Evolutionary conservation across 805 yeast species (phyloP).

Genomic region (Yamadazyma akitaensis): DNA sequence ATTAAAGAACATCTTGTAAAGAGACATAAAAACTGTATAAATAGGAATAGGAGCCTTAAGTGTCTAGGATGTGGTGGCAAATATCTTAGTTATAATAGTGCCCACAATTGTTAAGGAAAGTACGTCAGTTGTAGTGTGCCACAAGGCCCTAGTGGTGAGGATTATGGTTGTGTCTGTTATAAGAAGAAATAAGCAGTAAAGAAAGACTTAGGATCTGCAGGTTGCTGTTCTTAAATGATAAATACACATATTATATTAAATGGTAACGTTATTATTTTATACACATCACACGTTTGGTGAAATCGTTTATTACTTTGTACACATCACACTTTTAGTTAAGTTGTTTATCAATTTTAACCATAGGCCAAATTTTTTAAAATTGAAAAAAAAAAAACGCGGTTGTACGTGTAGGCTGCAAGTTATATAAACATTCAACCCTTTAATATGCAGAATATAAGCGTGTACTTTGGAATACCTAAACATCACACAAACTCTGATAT

Average conservation of each 20-base stretch:
- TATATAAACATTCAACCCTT: not conserved
- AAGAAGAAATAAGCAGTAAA: not conserved
- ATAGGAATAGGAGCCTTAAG: not conserved
- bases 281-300: too few relatives aligned
- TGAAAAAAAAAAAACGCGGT: too few relatives aligned
- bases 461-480: not conserved
- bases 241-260: too few relatives aligned
- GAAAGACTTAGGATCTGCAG: not conserved
- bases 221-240: not conserved
- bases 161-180: not conserved
- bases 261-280: too few relatives aligned
- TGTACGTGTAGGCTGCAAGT: constrained; percentile 5
- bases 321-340: too few relatives aligned
- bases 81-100: not conserved
- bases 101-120: not conserved
- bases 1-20: not conserved
- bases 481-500: not conserved
- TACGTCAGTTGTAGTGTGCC: not conserved
- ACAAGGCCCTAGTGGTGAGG: not conserved
- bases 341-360: too few relatives aligned
- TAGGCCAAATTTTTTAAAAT: too few relatives aligned
- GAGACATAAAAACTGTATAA: not conserved
- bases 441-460: constrained; percentile 4
- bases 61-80: not conserved
- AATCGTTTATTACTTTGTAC: too few relatives aligned